A percentile compares a stretch with the other conserved stretches of the same genome.
These are phyloP conservation scores for Candida multigemmis DNA, from an alignment of 805 yeast genomes.

Conservation along the genomic window DNA sequence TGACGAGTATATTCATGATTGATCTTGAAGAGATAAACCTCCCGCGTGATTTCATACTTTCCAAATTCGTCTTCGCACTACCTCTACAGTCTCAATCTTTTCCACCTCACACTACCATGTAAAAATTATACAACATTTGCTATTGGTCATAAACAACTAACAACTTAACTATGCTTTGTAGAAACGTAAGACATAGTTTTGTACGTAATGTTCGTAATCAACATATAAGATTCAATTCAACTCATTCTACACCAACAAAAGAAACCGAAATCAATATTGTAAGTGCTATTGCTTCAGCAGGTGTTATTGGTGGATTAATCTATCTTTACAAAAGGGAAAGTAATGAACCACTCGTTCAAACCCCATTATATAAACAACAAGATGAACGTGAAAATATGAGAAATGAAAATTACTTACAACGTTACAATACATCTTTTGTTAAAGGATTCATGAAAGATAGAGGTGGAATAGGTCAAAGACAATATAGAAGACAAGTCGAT, in stretches of 20 bases:
- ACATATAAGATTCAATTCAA: constrained; percentile 14
- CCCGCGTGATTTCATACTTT: no score
- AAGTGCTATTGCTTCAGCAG: constrained; percentile 31
- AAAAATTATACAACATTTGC: no score
- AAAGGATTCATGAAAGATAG: constrained; percentile 33
- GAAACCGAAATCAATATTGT: constrained; percentile 29
- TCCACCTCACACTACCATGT: no score
- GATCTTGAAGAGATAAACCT: no score
- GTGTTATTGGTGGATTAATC: constrained; percentile 23
- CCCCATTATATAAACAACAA: constrained; percentile 25
- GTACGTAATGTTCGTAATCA: no score
- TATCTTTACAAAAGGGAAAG: constrained; percentile 21
- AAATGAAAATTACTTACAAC: constrained; percentile 25
- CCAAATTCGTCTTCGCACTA: no score
- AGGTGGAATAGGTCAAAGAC: constrained; percentile 37
- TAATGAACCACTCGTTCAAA: constrained; percentile 27
- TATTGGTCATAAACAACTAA: no score
- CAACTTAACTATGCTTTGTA: no score
- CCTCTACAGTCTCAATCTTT: no score
- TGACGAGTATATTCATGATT: no score
- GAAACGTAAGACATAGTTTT: no score
- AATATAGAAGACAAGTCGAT: constrained; percentile 24
- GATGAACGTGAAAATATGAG: constrained; percentile 24
- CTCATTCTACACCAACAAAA: constrained; percentile 12
- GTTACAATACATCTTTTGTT: constrained; percentile 33